Conservation (phyloP, 176 grass and related monocot genomes). For the Aegilops umbellulata region DNA sequence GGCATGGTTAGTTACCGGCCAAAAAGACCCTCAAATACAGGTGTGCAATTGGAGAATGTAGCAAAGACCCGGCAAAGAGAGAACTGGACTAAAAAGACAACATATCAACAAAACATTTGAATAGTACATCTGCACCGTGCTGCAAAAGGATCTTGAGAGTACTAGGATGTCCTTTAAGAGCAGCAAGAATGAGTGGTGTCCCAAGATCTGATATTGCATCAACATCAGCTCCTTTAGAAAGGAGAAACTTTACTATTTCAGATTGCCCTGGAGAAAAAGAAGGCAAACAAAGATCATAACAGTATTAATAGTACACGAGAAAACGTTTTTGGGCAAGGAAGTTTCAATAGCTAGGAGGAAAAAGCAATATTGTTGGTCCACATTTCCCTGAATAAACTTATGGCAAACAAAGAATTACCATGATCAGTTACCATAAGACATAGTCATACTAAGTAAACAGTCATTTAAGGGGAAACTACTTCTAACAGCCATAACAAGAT, state of each 20-base stretch:
- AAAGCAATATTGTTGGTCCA: background rate
- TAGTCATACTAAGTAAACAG: background rate
- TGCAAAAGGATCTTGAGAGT: slow-evolving; percentile 37
- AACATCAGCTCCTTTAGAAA: slow-evolving; percentile 43
- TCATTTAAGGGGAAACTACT: background rate
- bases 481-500: too few species aligned
- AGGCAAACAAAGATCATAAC: background rate
- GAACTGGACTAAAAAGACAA: background rate
- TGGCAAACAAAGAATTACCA: background rate
- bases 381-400: background rate
- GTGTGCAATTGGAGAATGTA: background rate
- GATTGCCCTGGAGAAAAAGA: slow-evolving; percentile 23
- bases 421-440: background rate
- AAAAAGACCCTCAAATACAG: background rate
- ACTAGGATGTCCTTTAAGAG: slow-evolving; percentile 21
- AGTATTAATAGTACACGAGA: background rate
- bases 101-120: background rate
- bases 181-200: slow-evolving; percentile 35
- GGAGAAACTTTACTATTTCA: slow-evolving; percentile 34
- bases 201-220: slow-evolving; percentile 12
- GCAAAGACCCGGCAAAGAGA: background rate
- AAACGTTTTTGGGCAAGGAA: background rate
- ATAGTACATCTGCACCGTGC: background rate
- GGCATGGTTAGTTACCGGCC: background rate
- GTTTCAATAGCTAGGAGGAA: background rate